Evolutionary conservation across 2,329 filamentous ascomycete species (phyloP), one percentile per base, ranked within the genome.

Genomic region (Celoporthe dispersa): DNA sequence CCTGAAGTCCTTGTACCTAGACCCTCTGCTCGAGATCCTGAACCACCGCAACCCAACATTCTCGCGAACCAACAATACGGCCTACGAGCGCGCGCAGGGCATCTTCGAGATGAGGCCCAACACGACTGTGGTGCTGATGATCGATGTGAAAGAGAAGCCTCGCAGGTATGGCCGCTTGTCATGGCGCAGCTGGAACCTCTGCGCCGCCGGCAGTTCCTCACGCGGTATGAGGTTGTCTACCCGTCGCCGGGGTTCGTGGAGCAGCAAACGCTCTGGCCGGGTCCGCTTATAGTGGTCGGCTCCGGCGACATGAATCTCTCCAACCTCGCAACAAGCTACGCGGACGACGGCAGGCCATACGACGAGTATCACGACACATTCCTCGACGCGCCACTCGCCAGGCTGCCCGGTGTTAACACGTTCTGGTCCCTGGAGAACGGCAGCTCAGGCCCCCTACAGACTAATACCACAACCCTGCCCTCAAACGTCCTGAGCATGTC

Each of bases 71-170:
- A 77, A 41, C 39, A 41, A 41, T 12, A 41, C 39, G 39, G 39
- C 39, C 39, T 41, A 41, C 39, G 39, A 91, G 91, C 9, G 80
- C 93, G 12, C 90, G 88, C 74, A 81, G 85, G 72, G 79, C 79
- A 14, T 80, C 0, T 75, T 41, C 39, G 39, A 41, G 39, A 41
- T 41, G 39, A 75, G 1, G 86, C 87, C 74, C 84, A 87, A 0
- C 39, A 41, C 39, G 39, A 41, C 39, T 41, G 78, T 92, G 0
- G 82, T 87, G 8, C 82, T 94, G 7, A 83, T 93, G 6, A 84
- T 94, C 48, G 91, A 94, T 77, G 80, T 94, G 76, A 94, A 94
- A 79, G 88, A 84, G 78, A 81, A n/a, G 87, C 86, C 1, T 89
- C 86, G 81, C 83, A 82, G 0, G 12, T 41, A 41, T 41, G 39